Conservation (phyloP, 2,329 filamentous ascomycete species). For the Pseudonectria buxi region DNA sequence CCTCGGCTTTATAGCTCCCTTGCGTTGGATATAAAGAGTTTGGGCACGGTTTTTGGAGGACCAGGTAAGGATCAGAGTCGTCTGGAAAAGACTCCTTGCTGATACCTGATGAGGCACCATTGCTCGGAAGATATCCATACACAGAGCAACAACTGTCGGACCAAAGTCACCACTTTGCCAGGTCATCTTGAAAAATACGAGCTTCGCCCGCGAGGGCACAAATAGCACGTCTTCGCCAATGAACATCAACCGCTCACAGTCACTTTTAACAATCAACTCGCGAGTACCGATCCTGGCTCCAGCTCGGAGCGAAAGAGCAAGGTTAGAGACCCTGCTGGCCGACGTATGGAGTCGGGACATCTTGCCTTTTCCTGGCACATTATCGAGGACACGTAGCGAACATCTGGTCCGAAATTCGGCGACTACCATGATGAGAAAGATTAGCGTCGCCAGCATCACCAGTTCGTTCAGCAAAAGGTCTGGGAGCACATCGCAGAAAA, state of each 20-base stretch:
- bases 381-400: conserved; percentile 55
- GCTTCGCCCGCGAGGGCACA: conserved; percentile 53
- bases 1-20: conserved; percentile 55
- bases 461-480: conserved; percentile 70
- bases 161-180: conserved; percentile 62
- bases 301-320: conserved; percentile 65
- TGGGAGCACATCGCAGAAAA: conserved; percentile 38
- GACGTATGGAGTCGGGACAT: conserved; percentile 81
- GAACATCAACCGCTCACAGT: conserved; percentile 71
- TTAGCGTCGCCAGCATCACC: conserved; percentile 75
- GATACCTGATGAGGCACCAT: conserved; percentile 42
- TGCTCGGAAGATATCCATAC: conserved; percentile 67
- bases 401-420: conserved; percentile 71
- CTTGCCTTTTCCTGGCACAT: conserved; percentile 79
- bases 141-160: conserved; percentile 68
- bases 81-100: neutral
- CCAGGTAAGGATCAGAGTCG: conserved; percentile 41
- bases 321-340: conserved; percentile 64
- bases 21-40: conserved; percentile 61
- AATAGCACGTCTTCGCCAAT: conserved; percentile 33
- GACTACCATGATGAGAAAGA: conserved; percentile 78
- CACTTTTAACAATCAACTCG: conserved; percentile 62
- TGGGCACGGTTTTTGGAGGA: conserved; percentile 70
- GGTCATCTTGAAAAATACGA: conserved; percentile 82
- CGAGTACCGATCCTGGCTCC: conserved; percentile 66